Percentiles rank a stretch among this genome's conserved stretches.
phyloP scores from a whole-genome alignment of 2,329 filamentous ascomycete genomes.

The Monosporascus ibericus region DNA sequence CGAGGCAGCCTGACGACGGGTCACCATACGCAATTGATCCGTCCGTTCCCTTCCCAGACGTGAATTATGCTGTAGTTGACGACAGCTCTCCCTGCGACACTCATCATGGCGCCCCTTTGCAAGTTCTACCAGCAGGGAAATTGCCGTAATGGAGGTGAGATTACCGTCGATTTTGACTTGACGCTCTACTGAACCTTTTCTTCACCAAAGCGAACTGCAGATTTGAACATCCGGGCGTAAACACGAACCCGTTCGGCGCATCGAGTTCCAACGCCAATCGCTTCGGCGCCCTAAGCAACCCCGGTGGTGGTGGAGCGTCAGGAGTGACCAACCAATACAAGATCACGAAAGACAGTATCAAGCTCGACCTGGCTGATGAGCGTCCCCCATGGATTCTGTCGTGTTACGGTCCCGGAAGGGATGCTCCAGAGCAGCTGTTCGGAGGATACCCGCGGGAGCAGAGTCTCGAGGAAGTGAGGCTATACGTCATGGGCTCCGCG shows the following conservation, averaged over 20 bases:
- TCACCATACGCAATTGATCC: no score
- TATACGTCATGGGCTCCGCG: constrained; percentile 55
- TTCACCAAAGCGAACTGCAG: constrained; percentile 42
- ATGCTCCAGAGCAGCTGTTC: constrained; percentile 77
- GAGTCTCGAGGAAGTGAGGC: constrained; percentile 80
- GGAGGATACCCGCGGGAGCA: constrained; percentile 74
- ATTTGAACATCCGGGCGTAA: constrained; percentile 46
- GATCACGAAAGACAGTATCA: constrained; percentile 54
- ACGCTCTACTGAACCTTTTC: neutral
- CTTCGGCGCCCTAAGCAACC: constrained; percentile 22
- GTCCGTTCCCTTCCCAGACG: no score
- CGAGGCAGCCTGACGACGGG: neutral
- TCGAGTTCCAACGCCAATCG: constrained; percentile 29
- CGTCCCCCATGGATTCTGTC: constrained; percentile 82
- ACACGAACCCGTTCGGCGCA: constrained; percentile 26
- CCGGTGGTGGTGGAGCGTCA: constrained; percentile 6
- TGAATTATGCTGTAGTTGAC: no score
- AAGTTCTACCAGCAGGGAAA: constrained; percentile 58
- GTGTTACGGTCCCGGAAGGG: constrained; percentile 70
- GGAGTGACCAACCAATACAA: constrained; percentile 34
- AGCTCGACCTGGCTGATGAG: constrained; percentile 62
- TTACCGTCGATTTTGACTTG: neutral
- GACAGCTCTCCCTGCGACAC: no score
- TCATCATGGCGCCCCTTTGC: constrained; percentile 43
- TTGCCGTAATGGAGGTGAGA: constrained; percentile 59